Base-by-base conservation (phyloP, 805 yeast genomes). In the Sungouiella blattae region DNA sequence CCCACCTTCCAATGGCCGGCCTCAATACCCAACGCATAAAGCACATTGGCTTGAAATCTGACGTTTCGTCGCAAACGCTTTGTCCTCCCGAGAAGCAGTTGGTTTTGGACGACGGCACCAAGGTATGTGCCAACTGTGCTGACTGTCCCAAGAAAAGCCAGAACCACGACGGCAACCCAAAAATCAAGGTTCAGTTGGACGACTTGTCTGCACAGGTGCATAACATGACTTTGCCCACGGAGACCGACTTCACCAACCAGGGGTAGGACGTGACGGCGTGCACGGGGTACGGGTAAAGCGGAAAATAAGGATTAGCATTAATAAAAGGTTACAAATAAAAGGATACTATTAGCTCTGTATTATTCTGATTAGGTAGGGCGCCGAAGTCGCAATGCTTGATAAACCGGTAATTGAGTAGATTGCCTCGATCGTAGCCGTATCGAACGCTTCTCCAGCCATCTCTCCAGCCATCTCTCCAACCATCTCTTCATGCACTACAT, bases 41-140 rank as follows among this genome's bases (percentile, higher is more conserved):
- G 11, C 18, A 12, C 6, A 14, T 12, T 26, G 22, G 9, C 22
- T 12, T 7, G 18, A 11, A 26, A 5, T 9, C 5, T 6, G 28
- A 13, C 16, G 21, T 27, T 7, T 11, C 34, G 6, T 45, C 40
- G 36, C n/a, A n/a, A n/a, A 20, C 22, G 9, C 22, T 20, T 6
- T 20, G 22, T 20, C 35, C 41, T 13, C 41, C 43, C 16, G 44
- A 36, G 29, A 35, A 40, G 8, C 47, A 41, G 8, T 11, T 43
- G 11, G 43, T 40, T 12, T 30, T 50, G 27, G 56, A 49, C 16
- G 57, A 58, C 28, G 57, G 58, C 5, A 30, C 52, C 15, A 52
- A 42, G 12, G 43, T 38, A 13, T 62, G 67, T 40, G 52, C 50
- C 12, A 50, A 56, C 34, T 62, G 67, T 41, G 43, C 57, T 5